These are phyloP conservation scores for Spizellomyces sp. DNA, from an alignment of 192 early-diverging fungal species.

Conservation along the genomic window DNA sequence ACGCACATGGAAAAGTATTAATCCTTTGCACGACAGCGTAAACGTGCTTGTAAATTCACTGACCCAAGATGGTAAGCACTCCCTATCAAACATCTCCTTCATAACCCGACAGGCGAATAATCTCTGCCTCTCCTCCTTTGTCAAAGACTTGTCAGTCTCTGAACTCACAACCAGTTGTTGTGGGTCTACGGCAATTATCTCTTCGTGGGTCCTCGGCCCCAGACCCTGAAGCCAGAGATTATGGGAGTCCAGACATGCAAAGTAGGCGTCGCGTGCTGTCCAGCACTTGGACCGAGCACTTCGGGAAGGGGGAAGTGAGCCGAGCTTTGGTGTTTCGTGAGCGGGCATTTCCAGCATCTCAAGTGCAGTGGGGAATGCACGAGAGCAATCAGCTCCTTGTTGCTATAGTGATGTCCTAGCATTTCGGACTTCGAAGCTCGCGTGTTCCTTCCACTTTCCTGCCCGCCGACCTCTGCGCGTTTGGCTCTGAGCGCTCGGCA, in stretches of 20 bases:
- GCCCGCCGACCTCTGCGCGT: too few species aligned
- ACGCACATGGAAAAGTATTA: conserved; percentile 3
- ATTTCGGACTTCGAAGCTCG: too few species aligned
- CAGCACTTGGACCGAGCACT: conserved; percentile 74
- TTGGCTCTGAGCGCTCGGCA: too few species aligned
- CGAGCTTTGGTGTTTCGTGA: conserved; percentile 19
- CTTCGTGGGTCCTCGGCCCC: conserved; percentile 38
- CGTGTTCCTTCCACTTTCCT: too few species aligned
- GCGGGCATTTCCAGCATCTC: too few species aligned
- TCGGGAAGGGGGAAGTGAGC: conserved; percentile 57
- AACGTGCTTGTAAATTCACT: conserved; percentile 1
- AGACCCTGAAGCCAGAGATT: conserved; percentile 61
- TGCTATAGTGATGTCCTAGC: too few species aligned
- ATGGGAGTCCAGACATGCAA: conserved; percentile 70
- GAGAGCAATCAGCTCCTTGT: too few species aligned
- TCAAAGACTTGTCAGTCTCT: conserved; percentile 32
- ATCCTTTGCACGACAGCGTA: neutral
- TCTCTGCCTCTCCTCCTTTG: conserved; percentile 27
- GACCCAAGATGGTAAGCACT: conserved; percentile 77
- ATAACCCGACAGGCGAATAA: conserved; percentile 56
- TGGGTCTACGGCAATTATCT: conserved; percentile 43
- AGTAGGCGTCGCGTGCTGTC: conserved; percentile 76
- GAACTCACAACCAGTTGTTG: conserved; percentile 45
- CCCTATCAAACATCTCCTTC: conserved; percentile 60
- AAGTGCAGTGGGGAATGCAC: too few species aligned